Base-by-base conservation (phyloP, 768 basidiomycete genomes). In the Psilocybe azurescens region DNA sequence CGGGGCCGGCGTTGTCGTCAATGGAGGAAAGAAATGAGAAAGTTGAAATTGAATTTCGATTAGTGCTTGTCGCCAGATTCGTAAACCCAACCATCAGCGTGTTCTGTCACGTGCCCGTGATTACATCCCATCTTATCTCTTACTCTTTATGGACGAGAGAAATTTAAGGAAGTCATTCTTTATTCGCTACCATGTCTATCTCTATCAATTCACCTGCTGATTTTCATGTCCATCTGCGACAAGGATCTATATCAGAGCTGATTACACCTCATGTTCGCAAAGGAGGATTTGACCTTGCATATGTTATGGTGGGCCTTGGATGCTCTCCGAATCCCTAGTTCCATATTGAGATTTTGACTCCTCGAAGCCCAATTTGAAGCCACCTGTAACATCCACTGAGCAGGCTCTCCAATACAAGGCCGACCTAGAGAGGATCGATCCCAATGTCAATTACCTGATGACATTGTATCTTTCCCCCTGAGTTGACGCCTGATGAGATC, bases 141-240 rank as follows among this genome's bases (percentile, higher is more conserved):
- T 67, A 18, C 68, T 52, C 39, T 58, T 66, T 65, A 62, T 46
- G 46, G 55, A 38, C 57, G 29, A 44, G 28, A 49, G 52, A 38
- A 54, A 58, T 50, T 56, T 55, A 18, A 4, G 41, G 16, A 38
- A 28, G 10, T 59, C 38, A 16, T 24, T 30, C 14, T 51, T 36
- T 9, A 48, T 36, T 48, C 18, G 32, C 36, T 29, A 56, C 51
- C 44, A 79, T 81, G 76, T 76, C 77, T 46, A 77, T 88, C 65
- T 71, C 79, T 11, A 73, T 90, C 44, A 64, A 76, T 13, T 86
- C 91, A 1, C 93, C 94, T 14, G 90, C 93, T 33, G 94, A 95
- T 79, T 97, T 97, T 72, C 97, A 99, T 79, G 96, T 98, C 67
- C 97, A 99, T 75, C 87, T 99, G 30, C 88, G 97, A 46, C 94